Evolutionary conservation across 352 stramenopile genomes (phyloP), one percentile per base, ranked within the genome.

Genomic region (Globisporangium cylindrosporum): DNA sequence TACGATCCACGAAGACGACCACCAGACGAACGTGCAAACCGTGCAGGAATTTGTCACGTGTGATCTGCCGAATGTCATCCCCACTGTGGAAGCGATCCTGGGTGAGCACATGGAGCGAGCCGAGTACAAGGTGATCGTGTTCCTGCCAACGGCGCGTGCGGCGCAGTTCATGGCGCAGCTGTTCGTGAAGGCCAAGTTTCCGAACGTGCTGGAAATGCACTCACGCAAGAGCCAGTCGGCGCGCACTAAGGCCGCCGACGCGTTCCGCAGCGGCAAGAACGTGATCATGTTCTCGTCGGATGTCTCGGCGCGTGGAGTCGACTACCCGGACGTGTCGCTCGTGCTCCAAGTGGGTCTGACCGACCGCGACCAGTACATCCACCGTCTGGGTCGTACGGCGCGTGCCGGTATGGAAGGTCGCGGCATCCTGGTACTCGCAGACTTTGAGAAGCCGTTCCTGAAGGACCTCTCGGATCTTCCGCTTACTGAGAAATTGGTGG

Each of bases 71-170:
- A 71, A 91, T 24, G 80, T 94, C 62, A 81, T 98, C 27, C 59
- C 74, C 1, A 82, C 79, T 24, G 74, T 98, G 34, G 86, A 94
- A 66, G 61, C 69, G 4, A 69, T 90, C 29, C 80, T 98, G 29
- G 60, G 82, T 27, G 82, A 92, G 49, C 82, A 97, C 71, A 96
- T 88, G 56, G 77, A 84, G 60, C 43, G 41, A 6, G 29, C 36
- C 1, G 55, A 93, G 69, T 98, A 97, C 86, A 99, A 99, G 85
- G 82, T 98, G 29, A 94, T 99, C 64, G 83, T 98, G 9, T 99
- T 99, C 77, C 96, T 97, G 77, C 90, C 89, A 8, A 98, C 93
- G 7, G 92, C 93, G 32, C 85, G 93, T 38, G 79, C 94, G 9
- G 90, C 92, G 2, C 78, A 90, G 62, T 96, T 97, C 75, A 94